Evolutionary conservation across 2,329 filamentous ascomycete species (phyloP), one percentile per base, ranked within the genome.

Genomic region (Cladophialophora immunda): DNA sequence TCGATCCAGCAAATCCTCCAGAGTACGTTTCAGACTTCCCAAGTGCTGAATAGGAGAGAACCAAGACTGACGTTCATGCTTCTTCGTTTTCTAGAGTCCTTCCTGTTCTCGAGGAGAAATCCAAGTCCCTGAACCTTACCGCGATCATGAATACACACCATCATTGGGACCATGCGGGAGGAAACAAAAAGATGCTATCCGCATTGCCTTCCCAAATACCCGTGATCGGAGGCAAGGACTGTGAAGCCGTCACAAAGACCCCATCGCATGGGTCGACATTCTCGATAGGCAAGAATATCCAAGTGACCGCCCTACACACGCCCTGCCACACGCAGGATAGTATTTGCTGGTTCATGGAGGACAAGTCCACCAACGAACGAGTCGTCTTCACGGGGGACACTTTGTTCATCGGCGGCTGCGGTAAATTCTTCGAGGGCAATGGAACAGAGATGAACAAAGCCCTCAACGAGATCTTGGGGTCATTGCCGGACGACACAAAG

Each of bases 291-390:
- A 83, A 87, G 47, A 85, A 86, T 72, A 95, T 99, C 78, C 85
- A 86, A 15, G 90, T 97, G 65, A 94, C 87, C 76, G 91, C 92
- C 27, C 83, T 98, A n/a, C 92, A 98, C 80, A 99, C 95, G 13
- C 95, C 95, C 1, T 99, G 95, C 79, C 95, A 99, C 78, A 99
- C 95, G 1, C 94, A 97, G 81, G 95, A 99, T 81, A 97, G 94
- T 79, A 97, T 99, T 77, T 99, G 95, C 84, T 99, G 90, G 83
- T 92, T 89, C 73, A 89, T 95, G 83, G 88, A 97, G 79, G 94
- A 99, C 75, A 62, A 61, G 45, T 53, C 45, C 17, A 70, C 65
- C 22, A 83, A 87, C 56, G 84, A 91, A 57, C 89, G 87, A 74
- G 94, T 86, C 7, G 93, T 99, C 2, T 99, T 99, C 76, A 98